These are phyloP conservation scores for Cylindrotheca fusiformis DNA, from an alignment of 108 stramenopile species.

Conservation along the genomic window DNA sequence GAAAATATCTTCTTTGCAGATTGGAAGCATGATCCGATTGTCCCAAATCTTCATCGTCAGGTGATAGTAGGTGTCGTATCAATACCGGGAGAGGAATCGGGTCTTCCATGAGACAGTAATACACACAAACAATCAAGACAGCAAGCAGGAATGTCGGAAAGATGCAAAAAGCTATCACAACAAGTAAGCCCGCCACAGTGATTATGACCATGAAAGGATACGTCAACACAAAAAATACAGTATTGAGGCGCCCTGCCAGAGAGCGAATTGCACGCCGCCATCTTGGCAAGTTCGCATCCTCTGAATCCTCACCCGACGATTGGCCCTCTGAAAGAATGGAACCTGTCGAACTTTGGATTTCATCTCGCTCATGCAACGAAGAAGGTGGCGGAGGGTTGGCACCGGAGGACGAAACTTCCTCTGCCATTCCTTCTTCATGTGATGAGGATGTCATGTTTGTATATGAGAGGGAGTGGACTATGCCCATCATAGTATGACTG, in stretches of 20 bases:
- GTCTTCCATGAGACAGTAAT: conserved; percentile 22
- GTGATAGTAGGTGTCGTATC: conserved; percentile 8
- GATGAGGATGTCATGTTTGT: too few relatives aligned
- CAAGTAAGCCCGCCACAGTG: neutral
- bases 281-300: too few relatives aligned
- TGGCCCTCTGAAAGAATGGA: too few relatives aligned
- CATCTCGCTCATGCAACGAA: too few relatives aligned
- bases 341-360: too few relatives aligned
- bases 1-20: conserved; percentile 3
- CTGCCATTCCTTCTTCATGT: too few relatives aligned
- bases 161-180: conserved; percentile 23
- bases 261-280: neutral
- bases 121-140: conserved; percentile 15
- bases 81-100: conserved; percentile 22
- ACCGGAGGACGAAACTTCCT: too few relatives aligned
- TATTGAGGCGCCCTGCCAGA: conserved; percentile 2
- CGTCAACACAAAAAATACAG: conserved; percentile 3
- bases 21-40: neutral
- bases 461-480: too few relatives aligned
- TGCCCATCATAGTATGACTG: too few relatives aligned
- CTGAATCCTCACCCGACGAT: too few relatives aligned
- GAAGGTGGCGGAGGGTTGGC: too few relatives aligned
- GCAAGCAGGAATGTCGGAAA: conserved; percentile 17
- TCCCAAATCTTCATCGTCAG: conserved; percentile 6
- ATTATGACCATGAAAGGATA: conserved; percentile 23